Evolutionary conservation across 176 grass and related monocot species (phyloP).

Genomic region (Oryza punctata): DNA sequence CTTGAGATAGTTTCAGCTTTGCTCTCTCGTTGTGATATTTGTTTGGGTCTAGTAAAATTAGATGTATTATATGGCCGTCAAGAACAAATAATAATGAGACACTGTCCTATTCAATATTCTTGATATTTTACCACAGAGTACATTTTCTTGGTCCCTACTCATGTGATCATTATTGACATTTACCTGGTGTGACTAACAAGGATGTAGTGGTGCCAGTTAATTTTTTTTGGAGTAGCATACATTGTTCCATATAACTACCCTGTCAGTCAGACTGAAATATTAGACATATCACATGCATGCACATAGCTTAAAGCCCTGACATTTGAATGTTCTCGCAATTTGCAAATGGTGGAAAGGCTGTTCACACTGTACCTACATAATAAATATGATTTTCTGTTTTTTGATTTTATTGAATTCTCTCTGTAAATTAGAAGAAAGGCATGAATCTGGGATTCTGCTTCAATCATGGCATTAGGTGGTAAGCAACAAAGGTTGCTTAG

Average conservation of each 20-base stretch:
- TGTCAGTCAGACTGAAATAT: constrained; percentile 13
- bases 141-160: constrained; percentile 9
- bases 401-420: not conserved
- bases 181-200: constrained; percentile 4
- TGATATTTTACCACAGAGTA: constrained; percentile 6
- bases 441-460: not conserved
- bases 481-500: not conserved
- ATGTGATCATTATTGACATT: not conserved
- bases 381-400: constrained; percentile 12
- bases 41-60: constrained; percentile 31
- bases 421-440: not conserved
- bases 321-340: not conserved
- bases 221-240: not conserved
- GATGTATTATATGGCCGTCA: not conserved
- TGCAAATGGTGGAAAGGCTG: not conserved
- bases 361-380: constrained; percentile 21
- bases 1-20: constrained; percentile 18
- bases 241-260: constrained; percentile 22
- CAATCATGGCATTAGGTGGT: not conserved
- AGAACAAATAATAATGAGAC: constrained; percentile 31
- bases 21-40: constrained; percentile 14
- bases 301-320: constrained; percentile 32
- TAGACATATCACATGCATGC: constrained; percentile 39
- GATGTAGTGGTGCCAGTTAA: not conserved
- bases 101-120: constrained; percentile 3